These are phyloP conservation scores for Aurinia saxatilis DNA, from an alignment of 345 rosid genomes.

Conservation along the genomic window DNA sequence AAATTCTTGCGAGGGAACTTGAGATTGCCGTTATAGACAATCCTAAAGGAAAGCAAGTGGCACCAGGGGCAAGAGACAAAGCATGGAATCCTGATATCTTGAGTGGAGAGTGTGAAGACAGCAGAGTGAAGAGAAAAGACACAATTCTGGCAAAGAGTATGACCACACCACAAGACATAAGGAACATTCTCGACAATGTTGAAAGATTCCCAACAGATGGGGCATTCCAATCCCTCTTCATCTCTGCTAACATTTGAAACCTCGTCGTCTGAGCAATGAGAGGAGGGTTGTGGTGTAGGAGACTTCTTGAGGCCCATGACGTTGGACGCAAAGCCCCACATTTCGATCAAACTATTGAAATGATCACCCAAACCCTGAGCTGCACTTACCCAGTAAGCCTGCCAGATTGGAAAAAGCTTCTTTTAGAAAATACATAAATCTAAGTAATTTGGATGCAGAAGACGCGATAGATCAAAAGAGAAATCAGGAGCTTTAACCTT, in stretches of 20 bases:
- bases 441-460: slow-evolving; percentile 1
- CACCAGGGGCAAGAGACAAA: slow-evolving; percentile 66
- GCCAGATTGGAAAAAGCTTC: too few relatives aligned
- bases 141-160: slow-evolving; percentile 61
- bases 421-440: not conserved
- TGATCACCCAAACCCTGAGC: slow-evolving; percentile 4
- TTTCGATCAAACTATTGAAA: slow-evolving; percentile 12
- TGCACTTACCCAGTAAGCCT: slow-evolving; percentile 11
- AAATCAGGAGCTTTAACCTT: not conserved
- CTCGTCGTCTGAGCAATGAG: slow-evolving; percentile 56
- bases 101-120: slow-evolving; percentile 36
- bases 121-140: slow-evolving; percentile 51
- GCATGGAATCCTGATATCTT: slow-evolving; percentile 45
- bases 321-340: slow-evolving; percentile 42
- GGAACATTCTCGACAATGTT: slow-evolving; percentile 73
- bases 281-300: slow-evolving; percentile 21
- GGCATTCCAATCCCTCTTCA: slow-evolving; percentile 62
- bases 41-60: slow-evolving; percentile 39
- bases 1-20: slow-evolving; percentile 58
- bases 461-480: not conserved
- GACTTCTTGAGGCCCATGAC: slow-evolving; percentile 31
- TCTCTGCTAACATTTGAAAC: slow-evolving; percentile 22
- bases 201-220: slow-evolving; percentile 64
- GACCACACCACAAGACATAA: slow-evolving; percentile 65
- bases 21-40: slow-evolving; percentile 41